A percentile compares a stretch with the other conserved stretches of the same genome.
phyloP scores from a whole-genome alignment of 257 asterid species.

The Mitragyna speciosa region DNA sequence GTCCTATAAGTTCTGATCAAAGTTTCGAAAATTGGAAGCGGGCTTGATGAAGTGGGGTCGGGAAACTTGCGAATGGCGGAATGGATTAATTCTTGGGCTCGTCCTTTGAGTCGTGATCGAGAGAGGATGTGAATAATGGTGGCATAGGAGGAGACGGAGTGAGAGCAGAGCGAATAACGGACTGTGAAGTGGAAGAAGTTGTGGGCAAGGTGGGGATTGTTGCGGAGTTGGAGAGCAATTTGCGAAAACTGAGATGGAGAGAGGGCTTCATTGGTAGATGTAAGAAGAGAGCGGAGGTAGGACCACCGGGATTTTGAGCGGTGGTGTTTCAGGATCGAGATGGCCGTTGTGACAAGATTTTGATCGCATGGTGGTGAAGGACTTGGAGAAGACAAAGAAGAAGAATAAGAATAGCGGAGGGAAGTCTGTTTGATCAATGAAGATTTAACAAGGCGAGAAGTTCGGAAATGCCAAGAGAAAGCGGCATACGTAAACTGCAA shows the following conservation, averaged over 20 bases:
- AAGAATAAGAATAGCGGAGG: constrained; percentile 28
- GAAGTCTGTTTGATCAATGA: constrained; percentile 8
- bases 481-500: constrained; percentile 23
- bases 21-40: constrained; percentile 49
- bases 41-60: constrained; percentile 22
- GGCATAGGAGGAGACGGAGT: constrained; percentile 65
- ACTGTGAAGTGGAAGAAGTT: constrained; percentile 70
- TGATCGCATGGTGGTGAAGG: constrained; percentile 23
- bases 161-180: constrained; percentile 61
- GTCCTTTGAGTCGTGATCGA: constrained; percentile 59
- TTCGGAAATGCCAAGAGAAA: constrained; percentile 19
- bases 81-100: constrained; percentile 53
- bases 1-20: constrained; percentile 59
- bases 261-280: constrained; percentile 41
- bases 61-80: constrained; percentile 61
- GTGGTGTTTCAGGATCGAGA: constrained; percentile 79
- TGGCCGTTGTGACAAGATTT: constrained; percentile 54
- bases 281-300: constrained; percentile 63
- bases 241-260: constrained; percentile 63
- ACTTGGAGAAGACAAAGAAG: constrained; percentile 11
- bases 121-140: constrained; percentile 69
- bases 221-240: constrained; percentile 59
- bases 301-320: constrained; percentile 94
- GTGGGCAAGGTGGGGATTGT: constrained; percentile 63
- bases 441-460: constrained; percentile 8